Conservation (phyloP, 306 rosid genomes). For the Prunus kanzakura region DNA sequence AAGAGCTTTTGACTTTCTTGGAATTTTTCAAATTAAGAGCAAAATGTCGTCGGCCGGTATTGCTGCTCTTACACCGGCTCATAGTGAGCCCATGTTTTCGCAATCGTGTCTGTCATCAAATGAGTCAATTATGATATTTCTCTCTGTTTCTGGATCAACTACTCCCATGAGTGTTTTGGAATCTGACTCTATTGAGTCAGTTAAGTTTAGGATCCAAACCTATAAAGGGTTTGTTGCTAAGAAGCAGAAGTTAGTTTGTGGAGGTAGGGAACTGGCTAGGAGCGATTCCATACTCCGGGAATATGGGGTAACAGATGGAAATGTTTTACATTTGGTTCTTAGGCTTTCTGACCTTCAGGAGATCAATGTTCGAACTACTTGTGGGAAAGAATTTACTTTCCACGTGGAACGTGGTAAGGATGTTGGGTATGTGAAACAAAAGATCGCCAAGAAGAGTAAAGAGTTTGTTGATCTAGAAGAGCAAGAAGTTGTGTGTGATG, state of each 20-base stretch:
- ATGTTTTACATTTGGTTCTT: slow-evolving; percentile 85
- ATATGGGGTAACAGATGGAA: slow-evolving; percentile 77
- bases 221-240: slow-evolving; percentile 69
- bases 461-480: slow-evolving; percentile 65
- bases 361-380: slow-evolving; percentile 59
- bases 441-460: slow-evolving; percentile 63
- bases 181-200: slow-evolving; percentile 79
- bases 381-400: slow-evolving; percentile 68
- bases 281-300: slow-evolving; percentile 71
- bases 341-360: slow-evolving; percentile 73
- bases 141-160: slow-evolving; percentile 55
- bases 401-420: slow-evolving; percentile 73
- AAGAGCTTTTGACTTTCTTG: slow-evolving; percentile 25
- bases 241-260: slow-evolving; percentile 84
- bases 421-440: slow-evolving; percentile 75
- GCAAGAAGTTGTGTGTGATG: slow-evolving; percentile 79
- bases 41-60: slow-evolving; percentile 89
- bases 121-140: slow-evolving; percentile 59
- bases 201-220: slow-evolving; percentile 70
- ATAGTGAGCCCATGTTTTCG: slow-evolving; percentile 42
- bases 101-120: slow-evolving; percentile 35
- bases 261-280: slow-evolving; percentile 84
- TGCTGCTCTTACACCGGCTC: slow-evolving; percentile 49
- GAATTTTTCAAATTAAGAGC: neutral
- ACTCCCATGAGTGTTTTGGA: slow-evolving; percentile 66